Evolutionary conservation across 805 yeast species (phyloP), one percentile per base, ranked within the genome.

Genomic region (Metschnikowia cubensis): DNA sequence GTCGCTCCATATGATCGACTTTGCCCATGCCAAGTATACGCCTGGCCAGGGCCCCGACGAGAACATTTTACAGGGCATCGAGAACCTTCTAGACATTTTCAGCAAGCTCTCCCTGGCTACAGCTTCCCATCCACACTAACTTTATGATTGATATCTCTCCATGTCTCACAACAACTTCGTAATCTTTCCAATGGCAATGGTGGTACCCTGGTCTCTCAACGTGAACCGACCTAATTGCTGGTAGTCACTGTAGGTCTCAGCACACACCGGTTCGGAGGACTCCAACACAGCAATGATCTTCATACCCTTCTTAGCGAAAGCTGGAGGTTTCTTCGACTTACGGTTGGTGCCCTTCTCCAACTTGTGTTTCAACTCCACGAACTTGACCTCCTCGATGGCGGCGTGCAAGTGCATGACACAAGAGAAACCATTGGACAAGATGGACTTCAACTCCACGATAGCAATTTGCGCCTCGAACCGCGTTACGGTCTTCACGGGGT

Each of bases 321-420:
- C 96, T 53, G 99, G 99, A 33, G 99, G 88, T 70, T 88, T 90
- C 81, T 90, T 94, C 53, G 96, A 88, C 71, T 84, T 87, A 76
- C 97, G 86, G 81, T 92, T 92, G 50, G 98, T 90, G 56, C 97
- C 97, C 77, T 88, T 92, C 71, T 94, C 96, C 62, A 94, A 77
- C 74, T 92, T 90, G 75, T 94, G 98, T 66, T 90, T 77, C 68
- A 94, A 79, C 63, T 84, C 83, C 47, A 84, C 77, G 66, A 94
- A 82, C 22, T 79, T 79, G 47, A 94, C 96, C 72, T 94, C 99
- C 74, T 94, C 98, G 60, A 92, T 90, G 49, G 98, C 98, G 45
- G 98, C 89, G 76, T 94, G 99, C 61, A 94, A 86, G 66, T 94
- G 99, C 97, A 94, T 92, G 49, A 94, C 97, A 80, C 98, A 94